Evolutionary conservation across 176 grass and related monocot species (phyloP).

Genomic region (Stipa capillata): DNA sequence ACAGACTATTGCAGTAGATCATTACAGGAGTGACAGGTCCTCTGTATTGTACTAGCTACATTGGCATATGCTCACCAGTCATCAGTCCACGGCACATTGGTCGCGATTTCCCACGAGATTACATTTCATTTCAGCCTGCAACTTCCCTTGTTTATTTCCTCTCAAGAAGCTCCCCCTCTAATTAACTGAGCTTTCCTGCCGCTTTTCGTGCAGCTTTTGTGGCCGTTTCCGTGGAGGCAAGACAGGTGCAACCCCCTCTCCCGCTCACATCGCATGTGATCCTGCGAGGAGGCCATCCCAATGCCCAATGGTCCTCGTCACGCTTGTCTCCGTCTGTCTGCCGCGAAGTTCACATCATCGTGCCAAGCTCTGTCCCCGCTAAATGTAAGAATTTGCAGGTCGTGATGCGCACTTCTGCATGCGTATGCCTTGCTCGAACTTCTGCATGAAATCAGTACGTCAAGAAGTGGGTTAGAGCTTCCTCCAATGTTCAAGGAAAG

Average conservation of each 20-base stretch:
- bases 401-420: neutral
- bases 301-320: neutral
- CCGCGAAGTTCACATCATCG: neutral
- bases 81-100: neutral
- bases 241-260: neutral
- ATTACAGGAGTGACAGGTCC: neutral
- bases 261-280: neutral
- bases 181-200: neutral
- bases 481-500: neutral
- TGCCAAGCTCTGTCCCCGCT: no score
- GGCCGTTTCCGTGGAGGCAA: conserved; percentile 10
- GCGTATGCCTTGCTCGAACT: neutral
- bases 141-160: neutral
- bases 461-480: neutral
- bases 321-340: neutral
- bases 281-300: no score
- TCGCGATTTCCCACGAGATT: neutral
- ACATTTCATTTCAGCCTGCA: conserved; percentile 6
- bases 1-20: no score
- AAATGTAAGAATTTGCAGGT: neutral
- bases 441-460: neutral
- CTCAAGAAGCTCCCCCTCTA: neutral
- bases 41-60: neutral
- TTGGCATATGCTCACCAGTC: neutral
- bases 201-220: conserved; percentile 9